phyloP scores from a whole-genome alignment of 805 yeast genomes.

The Sugiyamaella qingdaonensis region DNA sequence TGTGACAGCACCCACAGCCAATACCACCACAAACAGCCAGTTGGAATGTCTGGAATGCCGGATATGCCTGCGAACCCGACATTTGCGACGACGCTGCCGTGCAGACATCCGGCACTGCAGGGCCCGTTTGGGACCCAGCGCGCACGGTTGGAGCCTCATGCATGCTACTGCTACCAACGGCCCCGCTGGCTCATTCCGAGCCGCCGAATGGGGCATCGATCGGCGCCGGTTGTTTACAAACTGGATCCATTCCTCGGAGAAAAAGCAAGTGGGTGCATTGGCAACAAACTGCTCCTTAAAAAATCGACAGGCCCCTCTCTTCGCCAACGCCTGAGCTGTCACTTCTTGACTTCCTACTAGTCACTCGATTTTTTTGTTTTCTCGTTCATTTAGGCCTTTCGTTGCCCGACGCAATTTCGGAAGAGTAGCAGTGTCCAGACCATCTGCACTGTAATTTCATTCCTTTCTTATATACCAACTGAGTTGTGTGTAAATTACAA shows the following conservation, averaged over 20 bases:
- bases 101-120: too few relatives aligned
- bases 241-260: background rate
- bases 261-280: background rate
- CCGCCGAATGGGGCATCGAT: background rate
- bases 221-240: background rate
- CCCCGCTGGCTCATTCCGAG: background rate
- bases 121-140: too few relatives aligned
- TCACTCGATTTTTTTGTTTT: background rate
- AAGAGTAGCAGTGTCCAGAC: background rate
- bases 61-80: too few relatives aligned
- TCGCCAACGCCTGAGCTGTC: too few relatives aligned
- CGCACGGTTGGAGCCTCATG: too few relatives aligned
- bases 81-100: too few relatives aligned
- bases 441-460: background rate
- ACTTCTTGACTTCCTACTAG: background rate
- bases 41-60: too few relatives aligned
- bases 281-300: background rate
- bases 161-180: too few relatives aligned
- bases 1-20: too few relatives aligned
- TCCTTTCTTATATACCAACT: conserved; percentile 1
- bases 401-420: background rate
- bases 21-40: too few relatives aligned
- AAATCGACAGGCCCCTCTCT: background rate
- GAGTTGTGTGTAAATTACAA: conserved; percentile 1
- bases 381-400: background rate